Evolutionary conservation across 352 stramenopile genomes (phyloP).

Genomic region (Phytopythium kandeliae): DNA sequence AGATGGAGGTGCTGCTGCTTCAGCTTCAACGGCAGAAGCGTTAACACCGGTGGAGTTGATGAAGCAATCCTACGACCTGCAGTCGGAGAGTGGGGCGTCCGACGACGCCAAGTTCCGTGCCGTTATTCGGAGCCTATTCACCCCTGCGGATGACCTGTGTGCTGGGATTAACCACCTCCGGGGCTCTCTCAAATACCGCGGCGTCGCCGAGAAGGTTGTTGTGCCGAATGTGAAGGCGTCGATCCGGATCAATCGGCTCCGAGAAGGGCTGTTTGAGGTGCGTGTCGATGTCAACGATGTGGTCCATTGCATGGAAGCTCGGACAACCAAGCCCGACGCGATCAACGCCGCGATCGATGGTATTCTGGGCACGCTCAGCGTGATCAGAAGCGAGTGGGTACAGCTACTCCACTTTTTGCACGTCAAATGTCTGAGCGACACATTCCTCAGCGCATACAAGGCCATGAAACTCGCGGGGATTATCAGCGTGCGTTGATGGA

Average conservation of each 20-base stretch:
- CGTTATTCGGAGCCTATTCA: conserved; percentile 73
- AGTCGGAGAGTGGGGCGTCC: conserved; percentile 28
- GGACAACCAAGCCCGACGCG: conserved; percentile 46
- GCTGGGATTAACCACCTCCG: conserved; percentile 46
- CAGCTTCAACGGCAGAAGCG: neutral
- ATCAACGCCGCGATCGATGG: conserved; percentile 60
- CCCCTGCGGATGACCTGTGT: conserved; percentile 52
- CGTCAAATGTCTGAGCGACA: conserved; percentile 42
- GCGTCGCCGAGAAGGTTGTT: conserved; percentile 37
- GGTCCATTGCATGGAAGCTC: conserved; percentile 35
- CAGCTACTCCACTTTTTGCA: conserved; percentile 74
- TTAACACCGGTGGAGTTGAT: conserved; percentile 24
- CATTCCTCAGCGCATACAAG: conserved; percentile 54
- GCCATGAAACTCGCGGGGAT: conserved; percentile 62
- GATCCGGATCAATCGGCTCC: conserved; percentile 59
- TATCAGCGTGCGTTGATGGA: conserved; percentile 31
- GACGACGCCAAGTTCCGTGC: conserved; percentile 64
- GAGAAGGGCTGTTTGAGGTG: conserved; percentile 52
- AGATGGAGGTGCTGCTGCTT: conserved; percentile 1
- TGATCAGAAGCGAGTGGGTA: conserved; percentile 46
- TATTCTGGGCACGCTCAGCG: conserved; percentile 42
- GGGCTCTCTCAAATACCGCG: conserved; percentile 53
- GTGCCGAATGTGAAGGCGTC: conserved; percentile 62
- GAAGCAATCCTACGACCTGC: conserved; percentile 35
- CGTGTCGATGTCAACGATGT: conserved; percentile 61